Evolutionary conservation across 257 asterid genomes (phyloP).

Genomic region (Mentha longifolia): DNA sequence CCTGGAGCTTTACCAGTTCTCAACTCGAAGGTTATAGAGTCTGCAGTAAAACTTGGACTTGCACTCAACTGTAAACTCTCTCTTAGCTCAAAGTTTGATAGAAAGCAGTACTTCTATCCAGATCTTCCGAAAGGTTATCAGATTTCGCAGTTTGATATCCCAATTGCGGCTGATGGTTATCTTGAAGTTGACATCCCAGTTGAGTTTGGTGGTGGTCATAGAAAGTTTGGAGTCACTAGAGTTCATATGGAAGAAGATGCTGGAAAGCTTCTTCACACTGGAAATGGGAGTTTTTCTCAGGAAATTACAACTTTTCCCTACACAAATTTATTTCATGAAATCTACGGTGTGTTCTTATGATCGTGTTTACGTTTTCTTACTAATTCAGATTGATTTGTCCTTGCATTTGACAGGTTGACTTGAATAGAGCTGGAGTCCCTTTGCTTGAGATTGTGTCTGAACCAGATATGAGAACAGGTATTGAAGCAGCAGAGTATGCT

Average conservation of each 20-base stretch:
- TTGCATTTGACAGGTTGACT: constrained; percentile 68
- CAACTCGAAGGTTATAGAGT: constrained; percentile 84
- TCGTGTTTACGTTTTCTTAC: not conserved
- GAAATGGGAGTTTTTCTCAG: constrained; percentile 74
- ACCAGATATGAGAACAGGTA: constrained; percentile 98
- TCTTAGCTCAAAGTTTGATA: constrained; percentile 79
- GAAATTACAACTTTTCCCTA: constrained; percentile 40
- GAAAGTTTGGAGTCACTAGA: constrained; percentile 86
- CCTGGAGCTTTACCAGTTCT: constrained; percentile 97
- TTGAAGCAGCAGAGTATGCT: constrained; percentile 98
- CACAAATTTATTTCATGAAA: constrained; percentile 7
- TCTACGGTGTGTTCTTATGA: not conserved
- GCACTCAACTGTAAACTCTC: constrained; percentile 84
- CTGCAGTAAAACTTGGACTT: constrained; percentile 84
- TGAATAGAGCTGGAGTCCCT: constrained; percentile 99
- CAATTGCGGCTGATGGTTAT: constrained; percentile 79
- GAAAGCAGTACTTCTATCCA: constrained; percentile 95
- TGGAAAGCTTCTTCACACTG: constrained; percentile 92
- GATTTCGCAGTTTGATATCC: constrained; percentile 94
- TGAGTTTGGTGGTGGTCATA: constrained; percentile 97
- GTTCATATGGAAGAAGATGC: constrained; percentile 99
- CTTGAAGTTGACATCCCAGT: constrained; percentile 90
- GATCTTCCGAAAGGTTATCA: constrained; percentile 99
- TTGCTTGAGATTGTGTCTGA: constrained; percentile 97
- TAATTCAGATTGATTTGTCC: constrained; percentile 3